These are phyloP conservation scores for Medicago ruthenica DNA, from an alignment of 306 rosid genomes.

Conservation along the genomic window DNA sequence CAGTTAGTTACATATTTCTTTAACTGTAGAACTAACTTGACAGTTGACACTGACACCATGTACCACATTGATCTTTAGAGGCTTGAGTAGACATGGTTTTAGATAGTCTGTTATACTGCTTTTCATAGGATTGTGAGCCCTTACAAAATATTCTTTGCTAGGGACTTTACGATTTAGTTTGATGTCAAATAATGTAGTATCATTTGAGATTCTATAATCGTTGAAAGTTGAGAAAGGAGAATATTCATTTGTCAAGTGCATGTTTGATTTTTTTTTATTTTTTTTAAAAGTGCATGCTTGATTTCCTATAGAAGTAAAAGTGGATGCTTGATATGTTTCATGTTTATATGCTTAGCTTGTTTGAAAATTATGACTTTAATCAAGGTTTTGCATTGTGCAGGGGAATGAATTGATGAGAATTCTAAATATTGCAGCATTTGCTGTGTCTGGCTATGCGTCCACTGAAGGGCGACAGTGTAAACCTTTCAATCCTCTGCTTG, in stretches of 20 bases:
- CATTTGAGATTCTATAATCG: neutral
- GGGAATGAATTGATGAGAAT: conserved; percentile 97
- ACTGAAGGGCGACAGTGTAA: conserved; percentile 99
- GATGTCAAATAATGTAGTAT: conserved; percentile 37
- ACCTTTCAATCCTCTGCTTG: conserved; percentile 98
- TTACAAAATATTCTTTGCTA: conserved; percentile 17
- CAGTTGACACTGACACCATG: conserved; percentile 3
- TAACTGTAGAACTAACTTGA: conserved; percentile 17
- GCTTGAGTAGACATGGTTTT: conserved; percentile 28
- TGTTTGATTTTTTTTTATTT: neutral
- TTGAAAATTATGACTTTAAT: conserved; percentile 44
- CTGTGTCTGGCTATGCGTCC: conserved; percentile 97
- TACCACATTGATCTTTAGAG: conserved; percentile 20
- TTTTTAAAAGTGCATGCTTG: neutral
- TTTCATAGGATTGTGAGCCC: conserved; percentile 3
- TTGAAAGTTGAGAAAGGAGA: conserved; percentile 35
- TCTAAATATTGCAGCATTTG: conserved; percentile 89
- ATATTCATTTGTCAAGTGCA: conserved; percentile 28
- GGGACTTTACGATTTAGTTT: conserved; percentile 5
- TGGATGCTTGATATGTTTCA: conserved; percentile 25
- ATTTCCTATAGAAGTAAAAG: conserved; percentile 8
- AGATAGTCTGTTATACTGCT: conserved; percentile 14
- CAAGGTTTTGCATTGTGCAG: conserved; percentile 65
- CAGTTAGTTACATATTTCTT: conserved; percentile 17
- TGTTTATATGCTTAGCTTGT: conserved; percentile 31